Percentiles rank a stretch among this genome's conserved stretches.
Evolutionary conservation across 23 red algal species (phyloP).

Genomic region (Cyanidioschyzon merolae): DNA sequence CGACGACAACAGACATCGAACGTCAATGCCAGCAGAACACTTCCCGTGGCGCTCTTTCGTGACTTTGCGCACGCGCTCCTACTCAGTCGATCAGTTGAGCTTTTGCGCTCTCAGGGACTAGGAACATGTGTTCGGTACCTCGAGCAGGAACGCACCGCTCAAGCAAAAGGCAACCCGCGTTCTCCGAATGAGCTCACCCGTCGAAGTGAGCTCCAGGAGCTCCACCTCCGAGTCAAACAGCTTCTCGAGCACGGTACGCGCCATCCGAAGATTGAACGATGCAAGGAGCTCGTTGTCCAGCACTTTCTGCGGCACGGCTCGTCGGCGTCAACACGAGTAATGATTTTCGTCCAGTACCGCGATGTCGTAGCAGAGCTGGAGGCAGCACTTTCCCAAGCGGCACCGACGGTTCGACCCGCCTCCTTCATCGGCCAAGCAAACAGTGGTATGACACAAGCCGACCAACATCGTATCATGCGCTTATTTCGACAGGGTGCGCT

Average conservation of each 20-base stretch:
- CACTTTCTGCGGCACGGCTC: constrained; percentile 5
- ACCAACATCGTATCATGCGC: constrained; percentile 17
- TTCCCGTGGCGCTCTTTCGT: background rate
- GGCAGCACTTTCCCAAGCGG: background rate
- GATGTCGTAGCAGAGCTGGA: constrained; percentile 29
- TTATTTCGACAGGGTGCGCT: constrained; percentile 17
- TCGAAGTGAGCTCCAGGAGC: background rate
- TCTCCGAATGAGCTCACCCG: background rate
- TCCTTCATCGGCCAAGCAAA: constrained; percentile 22
- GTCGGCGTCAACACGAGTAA: constrained; percentile 1
- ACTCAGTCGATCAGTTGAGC: background rate
- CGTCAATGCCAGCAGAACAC: background rate
- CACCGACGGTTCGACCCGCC: constrained; percentile 10
- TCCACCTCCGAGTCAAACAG: background rate
- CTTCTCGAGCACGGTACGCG: constrained; percentile 10
- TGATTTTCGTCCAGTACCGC: constrained; percentile 29
- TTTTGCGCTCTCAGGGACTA: background rate
- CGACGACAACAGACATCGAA: background rate
- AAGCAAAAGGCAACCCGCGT: background rate
- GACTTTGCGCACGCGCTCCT: background rate
- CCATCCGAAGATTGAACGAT: background rate
- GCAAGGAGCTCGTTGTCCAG: constrained; percentile 2
- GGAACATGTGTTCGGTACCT: background rate
- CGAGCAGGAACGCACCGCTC: background rate
- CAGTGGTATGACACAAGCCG: constrained; percentile 29